phyloP scores from a whole-genome alignment of 2,329 filamentous ascomycete genomes.

The Mollisia scopiformis region DNA sequence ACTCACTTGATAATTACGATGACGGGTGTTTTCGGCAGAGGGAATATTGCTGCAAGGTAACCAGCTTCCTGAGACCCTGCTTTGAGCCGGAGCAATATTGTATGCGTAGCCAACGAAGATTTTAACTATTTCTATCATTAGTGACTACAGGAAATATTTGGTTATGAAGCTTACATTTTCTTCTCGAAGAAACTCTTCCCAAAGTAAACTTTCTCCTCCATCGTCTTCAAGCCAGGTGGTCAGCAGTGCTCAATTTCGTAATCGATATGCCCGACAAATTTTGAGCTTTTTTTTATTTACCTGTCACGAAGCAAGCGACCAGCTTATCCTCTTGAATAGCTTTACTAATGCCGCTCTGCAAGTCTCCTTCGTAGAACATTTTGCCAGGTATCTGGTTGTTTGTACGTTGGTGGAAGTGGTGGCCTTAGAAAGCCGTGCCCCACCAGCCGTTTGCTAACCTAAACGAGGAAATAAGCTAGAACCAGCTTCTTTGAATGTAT shows the following conservation, averaged over 20 bases:
- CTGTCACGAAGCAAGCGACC: slow-evolving; percentile 83
- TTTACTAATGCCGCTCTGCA: slow-evolving; percentile 79
- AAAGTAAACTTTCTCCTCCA: slow-evolving; percentile 66
- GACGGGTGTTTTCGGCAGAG: slow-evolving; percentile 76
- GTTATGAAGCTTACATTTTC: slow-evolving; percentile 49
- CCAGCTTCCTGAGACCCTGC: slow-evolving; percentile 79
- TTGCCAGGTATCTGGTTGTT: not conserved
- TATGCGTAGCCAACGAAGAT: slow-evolving; percentile 59
- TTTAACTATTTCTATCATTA: slow-evolving; percentile 48
- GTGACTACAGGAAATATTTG: not conserved
- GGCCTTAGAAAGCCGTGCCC: not conserved
- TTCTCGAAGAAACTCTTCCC: slow-evolving; percentile 73
- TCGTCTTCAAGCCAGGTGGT: slow-evolving; percentile 58
- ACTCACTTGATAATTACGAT: slow-evolving; percentile 75
- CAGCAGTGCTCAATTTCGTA: not conserved
- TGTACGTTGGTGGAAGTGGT: not conserved
- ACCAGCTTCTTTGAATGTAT: not conserved
- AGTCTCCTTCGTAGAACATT: slow-evolving; percentile 82
- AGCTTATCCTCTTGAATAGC: slow-evolving; percentile 77
- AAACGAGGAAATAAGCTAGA: slow-evolving; percentile 6
- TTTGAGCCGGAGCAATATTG: slow-evolving; percentile 70
- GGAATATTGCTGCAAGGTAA: slow-evolving; percentile 82
- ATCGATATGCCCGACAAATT: not conserved
- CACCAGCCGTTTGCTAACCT: slow-evolving; percentile 5
- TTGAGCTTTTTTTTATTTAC: slow-evolving; percentile 43